Conservation (phyloP, 1,284 basidiomycete genomes). For the Gomphus sp. region DNA sequence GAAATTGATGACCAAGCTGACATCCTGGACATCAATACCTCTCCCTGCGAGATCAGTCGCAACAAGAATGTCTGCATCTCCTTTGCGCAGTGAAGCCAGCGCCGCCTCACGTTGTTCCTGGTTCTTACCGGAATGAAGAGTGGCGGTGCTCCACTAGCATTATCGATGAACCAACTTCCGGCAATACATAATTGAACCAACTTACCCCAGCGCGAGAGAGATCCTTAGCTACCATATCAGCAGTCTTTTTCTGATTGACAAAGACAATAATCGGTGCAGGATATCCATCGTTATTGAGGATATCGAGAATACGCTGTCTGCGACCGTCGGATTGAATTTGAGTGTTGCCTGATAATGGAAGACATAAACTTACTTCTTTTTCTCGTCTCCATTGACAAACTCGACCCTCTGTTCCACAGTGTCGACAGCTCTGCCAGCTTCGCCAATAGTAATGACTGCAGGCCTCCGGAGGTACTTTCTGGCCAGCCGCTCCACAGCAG, state of each 20-base stretch:
- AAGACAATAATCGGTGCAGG: conserved; percentile 95
- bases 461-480: conserved; percentile 90
- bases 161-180: conserved; percentile 2
- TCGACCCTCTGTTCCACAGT: conserved; percentile 97
- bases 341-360: neutral
- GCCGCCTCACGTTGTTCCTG: conserved; percentile 95
- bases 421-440: conserved; percentile 94
- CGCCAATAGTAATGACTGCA: conserved; percentile 95
- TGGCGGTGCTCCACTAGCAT: conserved; percentile 73
- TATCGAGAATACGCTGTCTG: conserved; percentile 78
- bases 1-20: conserved; percentile 93
- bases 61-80: conserved; percentile 79
- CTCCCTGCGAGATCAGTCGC: conserved; percentile 97
- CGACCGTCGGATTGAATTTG: neutral
- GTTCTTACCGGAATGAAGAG: conserved; percentile 94
- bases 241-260: conserved; percentile 98
- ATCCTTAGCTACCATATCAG: conserved; percentile 93
- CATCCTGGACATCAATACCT: conserved; percentile 97
- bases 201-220: conserved; percentile 74
- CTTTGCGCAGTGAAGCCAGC: conserved; percentile 76
- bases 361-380: conserved; percentile 67
- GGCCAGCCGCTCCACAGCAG: conserved; percentile 89
- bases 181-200: conserved; percentile 13
- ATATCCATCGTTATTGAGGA: conserved; percentile 79
- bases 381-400: conserved; percentile 87